Conservation (phyloP, 805 yeast genomes). For the Ogataea trehaloabstinens region DNA sequence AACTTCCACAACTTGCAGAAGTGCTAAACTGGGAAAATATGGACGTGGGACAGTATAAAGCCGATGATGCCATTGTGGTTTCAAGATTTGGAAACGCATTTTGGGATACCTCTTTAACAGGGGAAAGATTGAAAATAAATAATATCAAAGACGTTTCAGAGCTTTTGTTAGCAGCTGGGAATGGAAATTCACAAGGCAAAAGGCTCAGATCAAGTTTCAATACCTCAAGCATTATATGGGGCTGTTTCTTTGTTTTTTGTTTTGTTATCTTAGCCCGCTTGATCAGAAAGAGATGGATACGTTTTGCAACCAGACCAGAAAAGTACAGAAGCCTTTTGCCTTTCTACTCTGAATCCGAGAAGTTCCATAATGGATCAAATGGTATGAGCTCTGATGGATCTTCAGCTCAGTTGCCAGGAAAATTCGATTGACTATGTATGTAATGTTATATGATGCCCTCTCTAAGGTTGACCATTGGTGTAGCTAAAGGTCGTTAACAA, state of each 20-base stretch:
- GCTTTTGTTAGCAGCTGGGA: conserved; percentile 12
- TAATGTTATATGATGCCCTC: too few species aligned
- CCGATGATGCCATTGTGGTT: conserved; percentile 60
- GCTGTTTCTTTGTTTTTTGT: conserved; percentile 1
- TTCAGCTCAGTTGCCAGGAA: neutral
- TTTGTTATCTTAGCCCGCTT: neutral
- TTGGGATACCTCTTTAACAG: conserved; percentile 20
- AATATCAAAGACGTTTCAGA: conserved; percentile 9
- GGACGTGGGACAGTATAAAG: conserved; percentile 30
- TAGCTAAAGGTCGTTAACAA: too few species aligned
- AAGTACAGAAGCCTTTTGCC: conserved; percentile 1
- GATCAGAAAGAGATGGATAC: neutral
- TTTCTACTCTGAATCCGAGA: conserved; percentile 1
- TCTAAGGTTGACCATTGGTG: too few species aligned
- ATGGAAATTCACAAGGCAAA: conserved; percentile 4
- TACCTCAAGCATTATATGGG: conserved; percentile 6
- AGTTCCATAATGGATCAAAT: neutral
- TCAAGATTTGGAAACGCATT: conserved; percentile 33
- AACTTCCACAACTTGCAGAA: conserved; percentile 19
- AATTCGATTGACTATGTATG: neutral
- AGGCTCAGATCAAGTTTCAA: conserved; percentile 11
- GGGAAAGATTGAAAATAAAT: conserved; percentile 11
- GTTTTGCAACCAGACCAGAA: neutral
- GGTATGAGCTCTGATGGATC: neutral
- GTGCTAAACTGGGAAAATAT: conserved; percentile 36